Evolutionary conservation across 2,329 filamentous ascomycete species (phyloP), one percentile per base, ranked within the genome.

Genomic region (Fusarium brevicatenulatum): DNA sequence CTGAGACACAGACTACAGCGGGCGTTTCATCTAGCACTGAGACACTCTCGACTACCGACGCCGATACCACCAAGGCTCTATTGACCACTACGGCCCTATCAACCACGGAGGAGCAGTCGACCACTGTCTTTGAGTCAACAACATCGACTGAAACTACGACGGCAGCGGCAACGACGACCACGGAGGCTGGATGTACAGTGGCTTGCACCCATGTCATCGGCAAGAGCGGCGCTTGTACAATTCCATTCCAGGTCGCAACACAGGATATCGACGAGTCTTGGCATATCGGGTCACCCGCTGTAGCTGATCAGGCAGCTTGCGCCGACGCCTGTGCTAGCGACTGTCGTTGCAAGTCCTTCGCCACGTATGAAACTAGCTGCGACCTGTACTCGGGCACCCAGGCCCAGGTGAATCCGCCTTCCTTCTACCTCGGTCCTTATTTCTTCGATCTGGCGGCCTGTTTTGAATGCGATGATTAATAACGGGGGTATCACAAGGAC

Each of bases 321-420:
- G 55, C 55, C 30, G 21, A 61, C 9, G 59, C 50, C 28, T 57
- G 55, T n/a, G 32, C 43, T 13, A 63, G 12, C 9, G 10, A 63
- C 12, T 61, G 55, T 8, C 43, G 11, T 13, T 63, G 55, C 37
- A 63, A 37, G 30, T 43, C 61, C 7, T 62, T 62, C 16, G 28
- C n/a, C 4, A 19, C 13, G 6, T 9, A 47, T 13, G 2, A 1
- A 5, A 32, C 23, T 6, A 19, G 8, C 9, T 63, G 55, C 28
- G 5, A 30, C 21, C 21, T 61, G 15, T 61, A 43, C 30, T 25
- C 55, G 16, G 43, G 25, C 7, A 30, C 23, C 6, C 21, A 50
- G 9, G 4, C 9, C 16, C 55, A 63, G 7, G 9, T 62, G 3
- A 28, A 25, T 1, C 30, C 30, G 7, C 7, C 8, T 2, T 10